A percentile compares a stretch with the other conserved stretches of the same genome.
Evolutionary conservation across 345 rosid genomes (phyloP).

Genomic region (Lepidium aucheri): DNA sequence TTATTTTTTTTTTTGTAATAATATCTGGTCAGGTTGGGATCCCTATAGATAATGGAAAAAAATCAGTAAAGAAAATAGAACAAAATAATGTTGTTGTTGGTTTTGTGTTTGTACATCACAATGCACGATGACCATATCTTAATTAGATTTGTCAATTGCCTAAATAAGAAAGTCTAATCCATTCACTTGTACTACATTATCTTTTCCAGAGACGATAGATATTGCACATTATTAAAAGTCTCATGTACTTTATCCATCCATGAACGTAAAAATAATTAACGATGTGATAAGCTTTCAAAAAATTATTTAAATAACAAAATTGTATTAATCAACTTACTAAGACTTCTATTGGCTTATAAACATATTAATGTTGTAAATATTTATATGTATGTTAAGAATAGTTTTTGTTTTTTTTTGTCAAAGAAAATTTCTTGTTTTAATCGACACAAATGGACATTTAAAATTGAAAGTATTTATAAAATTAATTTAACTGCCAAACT

Average conservation of each 20-base stretch:
- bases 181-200: neutral
- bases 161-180: neutral
- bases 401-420: no score
- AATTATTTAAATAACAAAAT: no score
- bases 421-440: no score
- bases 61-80: neutral
- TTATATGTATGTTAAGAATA: no score
- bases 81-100: neutral
- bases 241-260: neutral
- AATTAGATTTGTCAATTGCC: constrained; percentile 8
- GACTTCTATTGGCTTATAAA: neutral
- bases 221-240: neutral
- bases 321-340: neutral
- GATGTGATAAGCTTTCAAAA: neutral
- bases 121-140: constrained; percentile 8
- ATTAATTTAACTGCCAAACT: neutral
- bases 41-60: neutral
- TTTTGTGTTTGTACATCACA: neutral
- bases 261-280: neutral
- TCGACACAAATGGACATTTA: no score
- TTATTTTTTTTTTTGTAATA: no score
- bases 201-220: neutral
- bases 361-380: neutral
- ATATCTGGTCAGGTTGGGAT: neutral
- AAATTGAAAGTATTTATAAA: no score